A percentile compares a stretch with the other conserved stretches of the same genome.
Evolutionary conservation across 441 rosid genomes (phyloP).

Genomic region (Jatropha multifida): DNA sequence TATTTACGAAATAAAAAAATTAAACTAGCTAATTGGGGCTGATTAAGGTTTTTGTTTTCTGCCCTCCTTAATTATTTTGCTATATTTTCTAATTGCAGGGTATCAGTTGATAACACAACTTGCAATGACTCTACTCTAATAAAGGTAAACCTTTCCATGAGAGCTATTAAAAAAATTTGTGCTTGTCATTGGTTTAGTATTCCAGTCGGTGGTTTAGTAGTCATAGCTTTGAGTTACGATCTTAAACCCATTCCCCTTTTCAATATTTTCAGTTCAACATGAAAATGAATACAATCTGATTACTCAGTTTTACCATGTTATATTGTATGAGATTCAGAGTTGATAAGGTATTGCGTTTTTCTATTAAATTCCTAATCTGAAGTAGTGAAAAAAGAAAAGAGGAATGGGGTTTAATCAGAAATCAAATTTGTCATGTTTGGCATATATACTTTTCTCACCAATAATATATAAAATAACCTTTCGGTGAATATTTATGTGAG

Average conservation of each 20-base stretch:
- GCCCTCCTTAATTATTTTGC: not conserved
- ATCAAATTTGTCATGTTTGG: not conserved
- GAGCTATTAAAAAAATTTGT: not conserved
- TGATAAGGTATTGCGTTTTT: not conserved
- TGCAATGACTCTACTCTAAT: slow-evolving; percentile 64
- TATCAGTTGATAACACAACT: slow-evolving; percentile 73
- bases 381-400: not conserved
- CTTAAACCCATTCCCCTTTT: too few species aligned
- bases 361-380: not conserved
- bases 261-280: too few species aligned
- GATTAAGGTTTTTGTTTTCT: slow-evolving; percentile 36
- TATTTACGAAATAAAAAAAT: not conserved
- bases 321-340: not conserved
- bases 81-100: slow-evolving; percentile 42
- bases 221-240: not conserved
- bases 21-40: not conserved
- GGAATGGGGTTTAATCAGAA: not conserved
- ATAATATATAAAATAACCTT: not conserved
- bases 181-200: not conserved
- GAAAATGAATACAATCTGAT: not conserved
- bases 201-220: not conserved
- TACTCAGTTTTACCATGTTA: not conserved
- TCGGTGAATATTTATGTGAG: not conserved
- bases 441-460: not conserved
- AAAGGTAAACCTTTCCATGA: slow-evolving; percentile 46